Evolutionary conservation across 306 rosid species (phyloP).

Genomic region (Chamaecrista fasciculata): DNA sequence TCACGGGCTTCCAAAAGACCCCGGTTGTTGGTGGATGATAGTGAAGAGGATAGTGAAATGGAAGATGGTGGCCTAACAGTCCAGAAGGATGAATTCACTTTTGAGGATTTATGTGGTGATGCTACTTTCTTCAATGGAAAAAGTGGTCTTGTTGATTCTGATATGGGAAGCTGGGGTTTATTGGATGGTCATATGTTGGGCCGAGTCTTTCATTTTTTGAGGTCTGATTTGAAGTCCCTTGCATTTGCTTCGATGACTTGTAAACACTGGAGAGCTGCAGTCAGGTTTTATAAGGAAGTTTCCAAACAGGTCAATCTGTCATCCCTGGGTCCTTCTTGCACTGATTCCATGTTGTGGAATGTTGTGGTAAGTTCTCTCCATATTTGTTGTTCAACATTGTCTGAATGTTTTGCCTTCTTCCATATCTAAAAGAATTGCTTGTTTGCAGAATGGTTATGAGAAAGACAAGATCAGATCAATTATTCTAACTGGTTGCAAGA

Average conservation of each 20-base stretch:
- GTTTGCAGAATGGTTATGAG: slow-evolving; percentile 68
- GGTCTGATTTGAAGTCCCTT: slow-evolving; percentile 78
- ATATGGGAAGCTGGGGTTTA: slow-evolving; percentile 66
- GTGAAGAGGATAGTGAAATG: slow-evolving; percentile 66
- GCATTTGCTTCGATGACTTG: slow-evolving; percentile 75
- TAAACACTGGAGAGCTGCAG: slow-evolving; percentile 84
- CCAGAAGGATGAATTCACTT: slow-evolving; percentile 53
- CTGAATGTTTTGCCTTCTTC: slow-evolving; percentile 18
- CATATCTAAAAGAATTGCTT: slow-evolving; percentile 36
- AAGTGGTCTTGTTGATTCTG: slow-evolving; percentile 44
- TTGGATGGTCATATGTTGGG: slow-evolving; percentile 76
- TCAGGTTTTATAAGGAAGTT: slow-evolving; percentile 64
- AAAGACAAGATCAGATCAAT: slow-evolving; percentile 74
- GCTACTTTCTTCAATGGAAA: slow-evolving; percentile 46
- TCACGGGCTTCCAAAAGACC: slow-evolving; percentile 72
- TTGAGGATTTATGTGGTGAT: slow-evolving; percentile 77
- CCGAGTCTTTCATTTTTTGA: slow-evolving; percentile 72
- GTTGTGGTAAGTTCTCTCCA: slow-evolving; percentile 61
- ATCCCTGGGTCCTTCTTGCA: slow-evolving; percentile 73
- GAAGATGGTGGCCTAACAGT: slow-evolving; percentile 48
- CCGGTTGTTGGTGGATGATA: slow-evolving; percentile 60
- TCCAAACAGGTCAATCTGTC: slow-evolving; percentile 78
- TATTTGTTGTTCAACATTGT: slow-evolving; percentile 26
- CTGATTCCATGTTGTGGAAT: slow-evolving; percentile 58
- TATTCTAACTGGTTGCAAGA: slow-evolving; percentile 73